Conservation (phyloP, 495 filamentous ascomycete genomes). For the Hypoxylon subgilvum region DNA sequence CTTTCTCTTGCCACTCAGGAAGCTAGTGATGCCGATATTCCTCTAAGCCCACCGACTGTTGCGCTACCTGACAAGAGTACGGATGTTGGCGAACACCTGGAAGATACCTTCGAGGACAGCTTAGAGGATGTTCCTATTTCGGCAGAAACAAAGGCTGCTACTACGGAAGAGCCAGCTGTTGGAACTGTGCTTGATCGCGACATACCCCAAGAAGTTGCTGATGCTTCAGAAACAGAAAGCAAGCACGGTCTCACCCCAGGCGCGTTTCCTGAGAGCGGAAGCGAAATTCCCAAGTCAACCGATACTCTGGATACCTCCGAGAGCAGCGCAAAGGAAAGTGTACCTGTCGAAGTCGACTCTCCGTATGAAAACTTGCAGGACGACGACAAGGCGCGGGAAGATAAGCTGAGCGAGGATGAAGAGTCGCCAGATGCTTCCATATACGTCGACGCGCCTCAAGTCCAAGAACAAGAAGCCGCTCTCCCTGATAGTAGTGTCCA, state of each 20-base stretch:
- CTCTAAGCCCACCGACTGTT: constrained; percentile 13
- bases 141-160: constrained; percentile 14
- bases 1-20: constrained; percentile 38
- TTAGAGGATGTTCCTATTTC: constrained; percentile 3
- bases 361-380: constrained; percentile 3
- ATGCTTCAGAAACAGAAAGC: constrained; percentile 1
- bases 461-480: constrained; percentile 22
- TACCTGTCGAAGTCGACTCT: not conserved
- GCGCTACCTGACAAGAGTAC: not conserved
- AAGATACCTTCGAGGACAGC: constrained; percentile 2
- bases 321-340: not conserved
- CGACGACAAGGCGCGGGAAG: not conserved
- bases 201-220: constrained; percentile 6
- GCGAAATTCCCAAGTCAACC: not conserved
- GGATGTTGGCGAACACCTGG: not conserved
- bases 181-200: constrained; percentile 27
- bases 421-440: not conserved
- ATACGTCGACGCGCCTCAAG: not conserved
- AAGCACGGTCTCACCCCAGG: not conserved
- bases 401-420: not conserved
- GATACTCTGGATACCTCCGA: constrained; percentile 16
- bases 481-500: not conserved
- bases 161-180: constrained; percentile 33
- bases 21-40: constrained; percentile 27
- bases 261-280: constrained; percentile 2